Conservation (phyloP, 371 early-diverging fungal genomes). For the Basidiobolus meristosporus region DNA sequence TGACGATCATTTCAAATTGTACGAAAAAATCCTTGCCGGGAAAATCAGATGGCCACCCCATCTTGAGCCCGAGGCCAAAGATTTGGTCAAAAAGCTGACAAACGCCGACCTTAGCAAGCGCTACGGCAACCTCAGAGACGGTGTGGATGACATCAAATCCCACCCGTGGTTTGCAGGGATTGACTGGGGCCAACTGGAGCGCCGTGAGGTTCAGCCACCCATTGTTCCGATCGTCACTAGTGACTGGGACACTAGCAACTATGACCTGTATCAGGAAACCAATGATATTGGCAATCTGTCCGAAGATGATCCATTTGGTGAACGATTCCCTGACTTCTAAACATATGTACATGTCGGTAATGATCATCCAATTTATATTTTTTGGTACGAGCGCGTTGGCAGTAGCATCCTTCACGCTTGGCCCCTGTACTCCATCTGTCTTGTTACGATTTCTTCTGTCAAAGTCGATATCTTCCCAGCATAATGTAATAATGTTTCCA, state of each 20-base stretch:
- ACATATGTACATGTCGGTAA: background rate
- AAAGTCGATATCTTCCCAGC: too few relatives aligned
- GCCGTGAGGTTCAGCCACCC: conserved; percentile 68
- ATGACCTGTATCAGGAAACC: conserved; percentile 82
- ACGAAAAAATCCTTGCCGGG: conserved; percentile 85
- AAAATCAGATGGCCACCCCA: conserved; percentile 73
- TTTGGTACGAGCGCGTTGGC: too few relatives aligned
- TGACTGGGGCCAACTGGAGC: conserved; percentile 66
- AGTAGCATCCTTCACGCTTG: too few relatives aligned
- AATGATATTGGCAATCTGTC: conserved; percentile 30
- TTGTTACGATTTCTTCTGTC: too few relatives aligned
- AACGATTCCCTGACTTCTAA: background rate
- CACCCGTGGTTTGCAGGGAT: conserved; percentile 92
- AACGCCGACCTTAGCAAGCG: conserved; percentile 78
- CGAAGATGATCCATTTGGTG: background rate
- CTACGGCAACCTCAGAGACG: conserved; percentile 79
- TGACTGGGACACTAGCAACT: conserved; percentile 88
- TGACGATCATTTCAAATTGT: conserved; percentile 84
- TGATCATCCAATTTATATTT: too few relatives aligned
- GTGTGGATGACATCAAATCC: conserved; percentile 73
- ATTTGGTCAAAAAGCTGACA: conserved; percentile 72
- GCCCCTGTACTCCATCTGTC: too few relatives aligned
- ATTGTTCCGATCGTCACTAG: conserved; percentile 71
- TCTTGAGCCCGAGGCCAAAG: conserved; percentile 77
- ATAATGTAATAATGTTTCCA: too few relatives aligned